Evolutionary conservation across 306 rosid genomes (phyloP).

Genomic region (Cucurbita argyrosperma): DNA sequence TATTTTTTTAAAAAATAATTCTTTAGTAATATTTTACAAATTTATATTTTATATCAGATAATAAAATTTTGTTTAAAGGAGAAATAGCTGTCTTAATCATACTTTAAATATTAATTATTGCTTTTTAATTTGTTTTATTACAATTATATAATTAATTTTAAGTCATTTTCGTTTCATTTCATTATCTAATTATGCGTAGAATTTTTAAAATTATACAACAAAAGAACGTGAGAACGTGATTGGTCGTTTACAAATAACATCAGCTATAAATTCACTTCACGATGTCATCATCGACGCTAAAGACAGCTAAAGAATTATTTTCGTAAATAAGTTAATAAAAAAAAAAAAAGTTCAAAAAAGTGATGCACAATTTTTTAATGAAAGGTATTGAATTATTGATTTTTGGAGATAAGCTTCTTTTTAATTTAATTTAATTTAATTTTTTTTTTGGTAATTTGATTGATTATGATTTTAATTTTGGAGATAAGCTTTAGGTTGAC

Average conservation of each 20-base stretch:
- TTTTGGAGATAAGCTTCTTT: background rate
- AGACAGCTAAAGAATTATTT: background rate
- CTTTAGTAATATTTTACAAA: background rate
- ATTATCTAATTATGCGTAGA: background rate
- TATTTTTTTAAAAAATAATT: no score
- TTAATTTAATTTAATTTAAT: background rate
- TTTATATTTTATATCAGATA: no score
- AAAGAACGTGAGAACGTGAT: background rate
- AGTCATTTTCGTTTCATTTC: background rate
- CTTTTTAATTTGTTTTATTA: background rate
- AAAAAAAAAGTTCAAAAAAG: background rate
- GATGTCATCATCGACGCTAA: background rate
- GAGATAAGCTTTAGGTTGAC: conserved; percentile 2
- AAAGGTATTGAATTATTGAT: background rate
- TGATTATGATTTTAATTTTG: conserved; percentile 2
- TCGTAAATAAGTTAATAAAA: background rate
- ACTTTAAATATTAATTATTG: background rate
- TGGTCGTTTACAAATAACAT: background rate
- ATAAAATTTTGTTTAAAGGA: background rate
- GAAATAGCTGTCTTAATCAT: background rate
- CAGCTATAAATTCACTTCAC: background rate
- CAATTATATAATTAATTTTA: background rate
- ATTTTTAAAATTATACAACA: background rate
- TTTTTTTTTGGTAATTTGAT: background rate
- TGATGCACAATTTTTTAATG: background rate